phyloP scores from a whole-genome alignment of 108 stramenopile genomes.

The Conticribra guillardii region DNA sequence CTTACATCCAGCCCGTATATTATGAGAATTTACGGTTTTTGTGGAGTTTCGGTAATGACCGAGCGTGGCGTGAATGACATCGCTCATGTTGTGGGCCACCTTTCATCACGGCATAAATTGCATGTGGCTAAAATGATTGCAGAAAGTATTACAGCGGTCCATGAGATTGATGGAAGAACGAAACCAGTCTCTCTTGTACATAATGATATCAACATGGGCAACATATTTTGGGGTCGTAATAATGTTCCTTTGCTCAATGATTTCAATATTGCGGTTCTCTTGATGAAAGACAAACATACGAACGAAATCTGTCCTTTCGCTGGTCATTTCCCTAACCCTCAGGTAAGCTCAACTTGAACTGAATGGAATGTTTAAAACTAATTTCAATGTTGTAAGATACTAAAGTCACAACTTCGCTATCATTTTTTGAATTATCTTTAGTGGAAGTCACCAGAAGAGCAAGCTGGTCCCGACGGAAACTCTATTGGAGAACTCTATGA shows the following conservation, averaged over 20 bases:
- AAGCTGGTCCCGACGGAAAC: conserved; percentile 24
- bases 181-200: conserved; percentile 37
- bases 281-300: conserved; percentile 36
- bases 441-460: conserved; percentile 50
- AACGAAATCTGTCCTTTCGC: conserved; percentile 36
- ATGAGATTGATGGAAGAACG: conserved; percentile 49
- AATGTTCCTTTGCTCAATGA: conserved; percentile 41
- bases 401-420: neutral
- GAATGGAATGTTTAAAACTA: neutral
- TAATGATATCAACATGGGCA: conserved; percentile 53
- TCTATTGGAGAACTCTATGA: conserved; percentile 18
- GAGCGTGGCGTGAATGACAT: conserved; percentile 21
- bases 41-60: conserved; percentile 70
- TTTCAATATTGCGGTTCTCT: conserved; percentile 56
- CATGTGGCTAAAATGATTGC: conserved; percentile 59
- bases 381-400: neutral
- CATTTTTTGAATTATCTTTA: conserved; percentile 4
- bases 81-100: conserved; percentile 7
- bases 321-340: conserved; percentile 52
- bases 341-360: conserved; percentile 32
- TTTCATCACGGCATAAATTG: conserved; percentile 47
- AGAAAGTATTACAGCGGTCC: conserved; percentile 62
- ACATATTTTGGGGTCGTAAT: conserved; percentile 38
- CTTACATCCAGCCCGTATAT: conserved; percentile 60
- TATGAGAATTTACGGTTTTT: conserved; percentile 64